Evolutionary conservation across 345 rosid species (phyloP).

Genomic region (Passiflora organensis): DNA sequence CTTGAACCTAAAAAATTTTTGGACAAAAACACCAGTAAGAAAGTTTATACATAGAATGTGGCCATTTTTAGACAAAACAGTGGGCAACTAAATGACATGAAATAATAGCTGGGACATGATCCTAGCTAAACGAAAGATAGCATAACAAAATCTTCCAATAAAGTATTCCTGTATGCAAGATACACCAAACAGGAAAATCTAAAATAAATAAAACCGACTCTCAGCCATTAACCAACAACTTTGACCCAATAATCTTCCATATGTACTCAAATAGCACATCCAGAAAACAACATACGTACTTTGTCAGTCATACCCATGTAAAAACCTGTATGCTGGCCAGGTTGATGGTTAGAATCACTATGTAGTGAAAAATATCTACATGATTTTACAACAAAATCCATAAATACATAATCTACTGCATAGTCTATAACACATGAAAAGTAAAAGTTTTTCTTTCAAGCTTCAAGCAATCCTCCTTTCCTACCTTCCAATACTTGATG

Average conservation of each 20-base stretch:
- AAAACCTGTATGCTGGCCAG: not conserved
- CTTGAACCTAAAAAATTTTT: conserved; percentile 64
- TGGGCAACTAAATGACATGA: no score
- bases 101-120: not conserved
- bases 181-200: not conserved
- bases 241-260: not conserved
- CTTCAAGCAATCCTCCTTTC: conserved; percentile 8
- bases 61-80: conserved; percentile 3
- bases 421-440: not conserved
- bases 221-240: not conserved
- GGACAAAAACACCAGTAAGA: not conserved
- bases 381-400: not conserved
- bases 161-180: not conserved
- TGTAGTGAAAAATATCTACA: not conserved
- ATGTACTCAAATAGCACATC: not conserved
- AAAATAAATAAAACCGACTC: not conserved
- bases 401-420: not conserved
- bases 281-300: not conserved
- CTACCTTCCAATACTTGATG: conserved; percentile 98
- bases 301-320: not conserved
- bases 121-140: not conserved
- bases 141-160: not conserved
- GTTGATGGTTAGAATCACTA: no score
- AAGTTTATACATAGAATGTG: conserved; percentile 5
- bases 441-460: not conserved